Evolutionary conservation across 305 asterid species (phyloP), one percentile per base, ranked within the genome.

Genomic region (Solanum hybrid): DNA sequence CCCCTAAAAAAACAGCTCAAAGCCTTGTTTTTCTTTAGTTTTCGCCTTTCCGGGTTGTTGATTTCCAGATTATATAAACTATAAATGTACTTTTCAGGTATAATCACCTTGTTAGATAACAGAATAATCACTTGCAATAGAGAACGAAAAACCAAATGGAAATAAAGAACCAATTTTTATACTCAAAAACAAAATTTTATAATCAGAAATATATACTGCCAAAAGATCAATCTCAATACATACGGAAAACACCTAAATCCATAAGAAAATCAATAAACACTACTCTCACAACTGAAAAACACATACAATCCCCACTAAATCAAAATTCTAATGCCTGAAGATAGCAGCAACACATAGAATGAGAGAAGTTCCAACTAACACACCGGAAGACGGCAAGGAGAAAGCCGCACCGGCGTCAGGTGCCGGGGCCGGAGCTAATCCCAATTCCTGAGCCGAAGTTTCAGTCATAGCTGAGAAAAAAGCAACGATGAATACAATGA

Each of bases 401-500:
- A 91, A 89, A 5, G 90, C 91, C 1, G 91, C 91, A 35, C 93
- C 93, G 74, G 91, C 90, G 26, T 36, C 91, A 22, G 93, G 93
- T 28, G 92, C 75, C 5, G 92, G 92, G 0, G 91, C 90, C 5
- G 92, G 92, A 24, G 89, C 86, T 37, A 71, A 57, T 18, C 87
- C 90, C 11, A 83, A 73, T 57, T 88, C 91, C 88, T 92, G 92
- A 46, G 91, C 92, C 0, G 90, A 91, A 29, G 87, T 31, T 84
- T 51, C 37, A 7, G 40, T 46, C 6, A 83, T 18, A 16, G 57
- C 79, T 10, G 89, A 87, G 37, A 84, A 24, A 11, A 90, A 0
- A 3, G 86, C 87, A 36, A 87, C 37, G n/a, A 34, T 33, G 29
- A 73, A 74, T 5, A 33, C 89, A 46, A 92, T 24, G 80, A 91